These are phyloP conservation scores for Allantophomopsis lycopodina DNA, from an alignment of 2,329 filamentous ascomycete species.

Conservation along the genomic window DNA sequence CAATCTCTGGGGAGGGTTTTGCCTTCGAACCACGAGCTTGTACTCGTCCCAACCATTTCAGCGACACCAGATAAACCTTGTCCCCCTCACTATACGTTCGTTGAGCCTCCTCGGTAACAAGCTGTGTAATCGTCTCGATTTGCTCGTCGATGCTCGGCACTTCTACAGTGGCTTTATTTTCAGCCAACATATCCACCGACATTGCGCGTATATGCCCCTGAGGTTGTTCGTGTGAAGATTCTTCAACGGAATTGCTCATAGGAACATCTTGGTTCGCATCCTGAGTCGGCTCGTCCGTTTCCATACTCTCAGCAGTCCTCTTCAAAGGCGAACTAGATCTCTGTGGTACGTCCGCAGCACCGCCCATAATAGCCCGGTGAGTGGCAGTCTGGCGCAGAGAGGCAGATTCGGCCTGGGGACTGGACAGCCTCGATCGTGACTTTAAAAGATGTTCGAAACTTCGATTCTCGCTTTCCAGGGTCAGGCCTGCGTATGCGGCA, in stretches of 20 bases:
- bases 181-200: slow-evolving; percentile 12
- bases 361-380: slow-evolving; percentile 43
- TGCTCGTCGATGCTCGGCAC: slow-evolving; percentile 50
- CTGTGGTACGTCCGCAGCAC: slow-evolving; percentile 40
- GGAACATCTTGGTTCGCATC: slow-evolving; percentile 16
- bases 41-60: slow-evolving; percentile 64
- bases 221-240: too few relatives aligned
- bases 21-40: slow-evolving; percentile 48
- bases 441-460: too few relatives aligned
- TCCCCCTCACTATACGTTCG: slow-evolving; percentile 52
- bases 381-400: slow-evolving; percentile 32
- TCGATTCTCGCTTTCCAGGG: slow-evolving; percentile 34
- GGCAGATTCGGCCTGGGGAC: slow-evolving; percentile 22
- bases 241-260: slow-evolving; percentile 7
- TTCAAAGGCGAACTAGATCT: slow-evolving; percentile 53
- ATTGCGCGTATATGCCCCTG: slow-evolving; percentile 3
- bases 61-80: slow-evolving; percentile 65
- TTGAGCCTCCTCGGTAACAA: slow-evolving; percentile 25
- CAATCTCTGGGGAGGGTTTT: slow-evolving; percentile 43
- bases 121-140: slow-evolving; percentile 55
- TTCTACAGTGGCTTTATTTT: not conserved
- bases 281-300: slow-evolving; percentile 9
- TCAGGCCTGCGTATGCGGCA: slow-evolving; percentile 41
- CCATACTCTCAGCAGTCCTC: slow-evolving; percentile 35
- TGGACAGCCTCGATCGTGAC: slow-evolving; percentile 17